Evolutionary conservation across 345 rosid genomes (phyloP).

Genomic region (Sonneratia alba): DNA sequence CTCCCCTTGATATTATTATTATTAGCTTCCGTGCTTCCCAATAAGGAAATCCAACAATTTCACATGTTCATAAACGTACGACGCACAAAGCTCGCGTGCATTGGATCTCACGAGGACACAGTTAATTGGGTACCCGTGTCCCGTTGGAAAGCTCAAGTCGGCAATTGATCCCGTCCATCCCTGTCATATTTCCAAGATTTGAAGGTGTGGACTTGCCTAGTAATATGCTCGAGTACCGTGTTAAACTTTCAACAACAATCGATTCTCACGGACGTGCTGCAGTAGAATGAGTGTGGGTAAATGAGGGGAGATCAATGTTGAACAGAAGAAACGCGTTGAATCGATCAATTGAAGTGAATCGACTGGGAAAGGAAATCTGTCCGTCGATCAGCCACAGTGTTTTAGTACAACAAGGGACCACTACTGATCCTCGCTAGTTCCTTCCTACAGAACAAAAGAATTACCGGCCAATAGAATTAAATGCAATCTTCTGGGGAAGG

Average conservation of each 20-base stretch:
- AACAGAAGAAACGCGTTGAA: background rate
- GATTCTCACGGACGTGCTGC: no score
- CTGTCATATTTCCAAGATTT: no score
- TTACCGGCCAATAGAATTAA: background rate
- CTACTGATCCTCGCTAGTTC: background rate
- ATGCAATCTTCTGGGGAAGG: background rate
- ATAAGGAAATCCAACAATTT: background rate
- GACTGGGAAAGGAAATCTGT: background rate
- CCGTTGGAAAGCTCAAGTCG: no score
- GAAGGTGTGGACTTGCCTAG: no score
- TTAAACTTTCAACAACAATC: no score
- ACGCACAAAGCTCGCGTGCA: no score
- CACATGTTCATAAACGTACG: no score
- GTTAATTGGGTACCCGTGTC: no score
- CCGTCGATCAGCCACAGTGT: background rate
- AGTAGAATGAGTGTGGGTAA: no score
- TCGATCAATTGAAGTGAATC: background rate
- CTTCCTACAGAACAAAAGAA: background rate
- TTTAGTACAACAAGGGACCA: background rate
- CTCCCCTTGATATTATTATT: background rate
- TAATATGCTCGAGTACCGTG: no score
- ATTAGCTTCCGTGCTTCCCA: background rate
- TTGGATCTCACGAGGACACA: no score
- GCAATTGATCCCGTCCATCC: no score
- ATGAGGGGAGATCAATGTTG: background rate